Conservation (phyloP, 2,329 filamentous ascomycete species). For the Fusarium sp. region DNA sequence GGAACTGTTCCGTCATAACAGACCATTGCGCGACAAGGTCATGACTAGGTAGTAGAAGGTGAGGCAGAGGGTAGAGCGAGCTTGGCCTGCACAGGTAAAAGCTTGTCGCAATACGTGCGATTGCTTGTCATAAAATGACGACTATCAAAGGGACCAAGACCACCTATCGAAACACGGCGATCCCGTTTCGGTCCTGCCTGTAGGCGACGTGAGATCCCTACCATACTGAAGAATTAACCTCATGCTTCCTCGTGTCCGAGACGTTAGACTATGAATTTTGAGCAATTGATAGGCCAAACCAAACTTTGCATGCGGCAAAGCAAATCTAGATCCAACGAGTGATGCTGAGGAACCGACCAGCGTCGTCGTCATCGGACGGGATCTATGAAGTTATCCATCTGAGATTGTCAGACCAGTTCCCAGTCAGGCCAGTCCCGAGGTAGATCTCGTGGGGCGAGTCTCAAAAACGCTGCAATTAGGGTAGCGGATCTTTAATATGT, state of each 20-base stretch:
- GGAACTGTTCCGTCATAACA: slow-evolving; percentile 46
- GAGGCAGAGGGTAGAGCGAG: slow-evolving; percentile 6
- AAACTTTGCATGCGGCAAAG: slow-evolving; percentile 19
- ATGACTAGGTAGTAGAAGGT: slow-evolving; percentile 17
- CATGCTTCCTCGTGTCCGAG: slow-evolving; percentile 31
- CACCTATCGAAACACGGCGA: slow-evolving; percentile 44
- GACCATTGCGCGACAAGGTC: slow-evolving; percentile 35
- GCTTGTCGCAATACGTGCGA: slow-evolving; percentile 29
- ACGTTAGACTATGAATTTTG: slow-evolving; percentile 22
- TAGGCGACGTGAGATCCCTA: slow-evolving; percentile 24
- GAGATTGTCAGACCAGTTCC: slow-evolving; percentile 39
- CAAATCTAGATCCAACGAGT: slow-evolving; percentile 22
- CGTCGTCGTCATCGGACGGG: slow-evolving; percentile 32
- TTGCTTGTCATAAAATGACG: slow-evolving; percentile 27
- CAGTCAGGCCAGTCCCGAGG: slow-evolving; percentile 30
- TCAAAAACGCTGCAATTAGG: slow-evolving; percentile 26
- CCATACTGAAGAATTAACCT: slow-evolving; percentile 39
- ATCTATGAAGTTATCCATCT: slow-evolving; percentile 37
- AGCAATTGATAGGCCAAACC: slow-evolving; percentile 14
- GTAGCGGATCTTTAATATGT: slow-evolving; percentile 29
- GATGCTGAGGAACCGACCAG: slow-evolving; percentile 16
- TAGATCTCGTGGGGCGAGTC: slow-evolving; percentile 41
- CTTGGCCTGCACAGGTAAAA: slow-evolving; percentile 15
- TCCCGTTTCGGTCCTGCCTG: slow-evolving; percentile 34
- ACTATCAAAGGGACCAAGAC: slow-evolving; percentile 22